Base-by-base conservation (phyloP, 2,329 filamentous ascomycete genomes). In the Gliomastix tumulicola region DNA sequence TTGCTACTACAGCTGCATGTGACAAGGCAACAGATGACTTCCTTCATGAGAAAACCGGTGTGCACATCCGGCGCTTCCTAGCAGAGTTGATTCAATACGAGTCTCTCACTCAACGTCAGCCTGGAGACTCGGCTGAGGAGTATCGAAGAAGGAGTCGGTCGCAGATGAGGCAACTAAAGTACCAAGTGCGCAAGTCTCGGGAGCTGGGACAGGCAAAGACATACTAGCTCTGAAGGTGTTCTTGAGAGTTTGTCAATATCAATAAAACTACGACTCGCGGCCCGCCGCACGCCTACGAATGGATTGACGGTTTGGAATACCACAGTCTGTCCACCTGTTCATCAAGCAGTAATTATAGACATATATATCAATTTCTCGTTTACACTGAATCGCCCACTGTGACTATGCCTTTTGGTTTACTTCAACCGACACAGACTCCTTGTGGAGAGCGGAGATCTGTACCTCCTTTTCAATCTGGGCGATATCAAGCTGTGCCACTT, bases 1-100 rank as follows among this genome's bases (percentile, higher is more conserved):
- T 78, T 27, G 73, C 72, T 6, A 65, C 71, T 21, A 69, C 68
- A 6, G 75, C 74, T 10, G 74, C 74, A 5, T 75, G 72, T 34
- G 68, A 78, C 38, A 65, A 72, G 38, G 56, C 65, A 23, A 63
- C 76, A 3, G 72, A 79, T 47, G 61, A 62, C 0, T 68, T 68
- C 50, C 68, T 79, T 37, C 57, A 63, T 20, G 55, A 66, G 17
- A 63, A 65, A 41, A 76, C 71, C 1, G 75, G 75, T 0, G 48
- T 74, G 18, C 58, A 69, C 12, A 64, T 78, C 32, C 64, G 75
- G 22, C 65, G 65, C 7, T 75, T 79, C 41, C 50, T 79, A 13
- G 71, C 70, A 5, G 72, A 76, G 45, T 47, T 79, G 25, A 69
- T 64, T 46, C 62, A 60, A 1, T 64, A 77, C 31, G 72, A 76